phyloP scores from a whole-genome alignment of 768 basidiomycete species.

The Tricholoma bakamatsutake region DNA sequence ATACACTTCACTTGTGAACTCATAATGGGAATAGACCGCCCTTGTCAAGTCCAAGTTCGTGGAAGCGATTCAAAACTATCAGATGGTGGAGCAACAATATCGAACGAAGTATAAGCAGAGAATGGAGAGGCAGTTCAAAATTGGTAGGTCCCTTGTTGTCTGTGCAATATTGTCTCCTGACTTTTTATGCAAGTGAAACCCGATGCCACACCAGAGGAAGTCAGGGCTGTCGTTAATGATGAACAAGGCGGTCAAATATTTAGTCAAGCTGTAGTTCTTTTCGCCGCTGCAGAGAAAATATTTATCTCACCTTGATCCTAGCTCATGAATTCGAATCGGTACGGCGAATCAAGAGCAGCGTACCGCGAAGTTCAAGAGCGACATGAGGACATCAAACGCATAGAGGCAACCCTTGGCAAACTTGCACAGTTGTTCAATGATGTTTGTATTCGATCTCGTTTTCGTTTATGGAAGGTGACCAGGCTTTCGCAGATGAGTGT shows the following conservation, averaged over 20 bases:
- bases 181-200: constrained; percentile 66
- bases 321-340: constrained; percentile 89
- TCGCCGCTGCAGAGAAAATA: background rate
- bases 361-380: constrained; percentile 97
- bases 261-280: constrained; percentile 67
- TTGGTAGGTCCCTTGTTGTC: constrained; percentile 42
- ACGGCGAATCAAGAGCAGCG: constrained; percentile 82
- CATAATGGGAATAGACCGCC: constrained; percentile 36
- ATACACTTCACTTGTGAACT: background rate
- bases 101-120: constrained; percentile 74
- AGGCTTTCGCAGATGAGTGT: constrained; percentile 71
- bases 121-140: constrained; percentile 83
- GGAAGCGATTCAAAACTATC: constrained; percentile 82
- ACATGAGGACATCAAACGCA: constrained; percentile 92
- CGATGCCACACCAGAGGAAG: constrained; percentile 85
- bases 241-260: constrained; percentile 83
- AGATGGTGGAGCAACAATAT: constrained; percentile 76
- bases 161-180: background rate
- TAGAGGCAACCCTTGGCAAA: constrained; percentile 89
- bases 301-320: constrained; percentile 24
- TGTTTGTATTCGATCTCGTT: constrained; percentile 36
- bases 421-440: constrained; percentile 96
- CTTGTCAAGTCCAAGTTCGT: constrained; percentile 73
- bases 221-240: constrained; percentile 81
- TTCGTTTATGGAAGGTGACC: background rate